These are phyloP conservation scores for Psilocybe cyanescens DNA, from an alignment of 768 basidiomycete species.

Conservation along the genomic window DNA sequence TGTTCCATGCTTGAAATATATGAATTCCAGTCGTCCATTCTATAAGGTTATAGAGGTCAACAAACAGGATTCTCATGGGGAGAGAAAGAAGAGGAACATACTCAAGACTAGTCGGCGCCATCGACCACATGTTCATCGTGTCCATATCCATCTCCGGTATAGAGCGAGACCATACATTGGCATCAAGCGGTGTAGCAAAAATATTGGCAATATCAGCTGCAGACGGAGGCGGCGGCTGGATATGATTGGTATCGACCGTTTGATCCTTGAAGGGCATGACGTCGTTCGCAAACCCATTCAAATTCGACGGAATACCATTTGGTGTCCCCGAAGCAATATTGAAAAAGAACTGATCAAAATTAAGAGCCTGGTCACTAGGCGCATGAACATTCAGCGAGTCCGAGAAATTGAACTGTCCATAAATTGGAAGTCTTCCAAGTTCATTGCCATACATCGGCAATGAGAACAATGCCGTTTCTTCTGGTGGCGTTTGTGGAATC, in stretches of 20 bases:
- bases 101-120: constrained; percentile 63
- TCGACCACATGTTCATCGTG: constrained; percentile 66
- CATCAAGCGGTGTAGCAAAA: constrained; percentile 11
- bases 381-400: constrained; percentile 25
- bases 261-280: not conserved
- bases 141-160: constrained; percentile 46
- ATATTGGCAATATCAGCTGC: constrained; percentile 8
- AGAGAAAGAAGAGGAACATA: constrained; percentile 33
- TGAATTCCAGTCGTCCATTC: constrained; percentile 46
- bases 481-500: constrained; percentile 9
- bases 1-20: constrained; percentile 43
- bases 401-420: constrained; percentile 43
- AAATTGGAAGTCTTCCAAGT: constrained; percentile 56
- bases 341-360: constrained; percentile 5
- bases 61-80: not conserved
- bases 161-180: constrained; percentile 21
- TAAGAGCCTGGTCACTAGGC: constrained; percentile 11
- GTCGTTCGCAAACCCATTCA: not conserved
- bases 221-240: not conserved
- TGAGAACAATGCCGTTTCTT: constrained; percentile 28
- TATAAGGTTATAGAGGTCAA: constrained; percentile 13
- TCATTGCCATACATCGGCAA: constrained; percentile 63
- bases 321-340: not conserved
- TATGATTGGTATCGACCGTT: not conserved
- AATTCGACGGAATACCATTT: not conserved